Evolutionary conservation across 352 stramenopile species (phyloP).

Genomic region (Pythium rishiriense): DNA sequence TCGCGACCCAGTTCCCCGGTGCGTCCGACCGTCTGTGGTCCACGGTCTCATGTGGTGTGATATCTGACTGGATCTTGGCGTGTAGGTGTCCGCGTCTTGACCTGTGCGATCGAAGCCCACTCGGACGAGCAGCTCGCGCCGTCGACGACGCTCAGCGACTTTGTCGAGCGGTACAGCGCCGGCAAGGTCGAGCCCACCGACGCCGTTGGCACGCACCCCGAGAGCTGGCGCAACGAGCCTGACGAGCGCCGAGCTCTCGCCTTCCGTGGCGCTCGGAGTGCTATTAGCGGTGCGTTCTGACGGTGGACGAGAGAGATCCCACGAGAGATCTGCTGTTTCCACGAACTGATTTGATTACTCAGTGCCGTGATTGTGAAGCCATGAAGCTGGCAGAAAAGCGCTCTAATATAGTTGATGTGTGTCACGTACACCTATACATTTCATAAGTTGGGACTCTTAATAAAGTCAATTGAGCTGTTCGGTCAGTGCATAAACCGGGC

Average conservation of each 20-base stretch:
- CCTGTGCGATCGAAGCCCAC: slow-evolving; percentile 34
- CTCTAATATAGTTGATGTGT: background rate
- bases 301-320: background rate
- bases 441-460: background rate
- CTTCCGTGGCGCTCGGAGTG: no score
- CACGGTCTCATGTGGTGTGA: background rate
- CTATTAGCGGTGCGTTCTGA: no score
- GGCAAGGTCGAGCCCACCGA: slow-evolving; percentile 12
- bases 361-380: slow-evolving; percentile 4
- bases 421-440: background rate
- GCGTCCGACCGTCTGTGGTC: slow-evolving; percentile 7
- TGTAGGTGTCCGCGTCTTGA: slow-evolving; percentile 17
- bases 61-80: slow-evolving; percentile 15
- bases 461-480: slow-evolving; percentile 1
- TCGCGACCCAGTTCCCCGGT: slow-evolving; percentile 45
- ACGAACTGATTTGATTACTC: no score
- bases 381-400: background rate
- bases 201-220: background rate
- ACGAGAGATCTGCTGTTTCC: background rate
- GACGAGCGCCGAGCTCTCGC: no score
- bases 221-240: no score
- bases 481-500: background rate
- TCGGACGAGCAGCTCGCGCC: slow-evolving; percentile 4
- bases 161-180: slow-evolving; percentile 44
- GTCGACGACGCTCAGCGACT: slow-evolving; percentile 44